Evolutionary conservation across 495 filamentous ascomycete species (phyloP).

Genomic region (Penicillium verhagenii): DNA sequence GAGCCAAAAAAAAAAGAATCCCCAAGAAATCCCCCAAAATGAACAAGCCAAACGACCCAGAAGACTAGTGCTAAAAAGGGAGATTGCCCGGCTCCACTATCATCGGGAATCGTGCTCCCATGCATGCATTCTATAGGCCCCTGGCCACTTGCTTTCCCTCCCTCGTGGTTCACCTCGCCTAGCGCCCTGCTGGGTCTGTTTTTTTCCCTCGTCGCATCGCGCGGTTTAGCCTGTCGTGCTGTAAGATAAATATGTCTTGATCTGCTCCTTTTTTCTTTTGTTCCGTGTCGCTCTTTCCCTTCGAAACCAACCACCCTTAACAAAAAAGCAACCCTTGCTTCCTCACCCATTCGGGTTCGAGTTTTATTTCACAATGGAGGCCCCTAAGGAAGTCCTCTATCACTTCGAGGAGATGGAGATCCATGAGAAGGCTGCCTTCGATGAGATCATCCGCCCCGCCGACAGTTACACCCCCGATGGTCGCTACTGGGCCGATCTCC

Average conservation of each 20-base stretch:
- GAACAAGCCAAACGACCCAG: background rate
- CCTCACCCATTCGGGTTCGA: background rate
- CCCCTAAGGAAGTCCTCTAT: slow-evolving; percentile 33
- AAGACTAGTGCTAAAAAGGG: slow-evolving; percentile 6
- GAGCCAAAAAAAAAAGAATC: background rate
- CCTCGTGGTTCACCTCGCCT: background rate
- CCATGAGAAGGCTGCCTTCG: slow-evolving; percentile 69
- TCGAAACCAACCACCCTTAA: background rate
- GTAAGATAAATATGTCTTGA: slow-evolving; percentile 1
- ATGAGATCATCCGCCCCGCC: slow-evolving; percentile 70
- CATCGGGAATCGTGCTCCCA: slow-evolving; percentile 10
- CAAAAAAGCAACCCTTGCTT: background rate
- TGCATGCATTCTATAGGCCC: slow-evolving; percentile 12
- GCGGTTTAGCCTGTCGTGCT: background rate
- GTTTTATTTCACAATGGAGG: slow-evolving; percentile 10
- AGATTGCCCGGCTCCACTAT: slow-evolving; percentile 9
- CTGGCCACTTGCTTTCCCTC: background rate
- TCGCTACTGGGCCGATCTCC: slow-evolving; percentile 84
- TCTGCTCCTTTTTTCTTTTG: background rate
- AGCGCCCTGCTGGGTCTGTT: background rate
- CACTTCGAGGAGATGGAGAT: slow-evolving; percentile 52
- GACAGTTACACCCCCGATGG: slow-evolving; percentile 76
- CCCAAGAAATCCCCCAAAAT: background rate
- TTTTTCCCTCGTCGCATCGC: slow-evolving; percentile 1
- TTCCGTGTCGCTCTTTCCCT: background rate